Percentiles rank a stretch among this genome's conserved stretches.
Evolutionary conservation across 768 basidiomycete species (phyloP).

Genomic region (Boletales sp.): DNA sequence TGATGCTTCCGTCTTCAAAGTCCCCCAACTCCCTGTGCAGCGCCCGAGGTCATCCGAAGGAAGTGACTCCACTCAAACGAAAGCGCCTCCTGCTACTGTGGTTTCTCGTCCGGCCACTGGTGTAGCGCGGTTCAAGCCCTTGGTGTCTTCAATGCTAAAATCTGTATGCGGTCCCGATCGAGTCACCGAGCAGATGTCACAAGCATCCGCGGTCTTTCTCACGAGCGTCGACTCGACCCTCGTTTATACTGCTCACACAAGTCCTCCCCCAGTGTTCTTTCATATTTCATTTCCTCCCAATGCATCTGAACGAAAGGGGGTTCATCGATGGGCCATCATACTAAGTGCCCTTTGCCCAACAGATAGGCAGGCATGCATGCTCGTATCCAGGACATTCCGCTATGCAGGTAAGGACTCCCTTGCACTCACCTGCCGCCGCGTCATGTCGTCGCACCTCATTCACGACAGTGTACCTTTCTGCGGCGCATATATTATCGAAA

Average conservation of each 20-base stretch:
- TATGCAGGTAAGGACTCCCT: slow-evolving; percentile 48
- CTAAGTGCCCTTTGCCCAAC: slow-evolving; percentile 44
- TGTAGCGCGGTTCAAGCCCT: slow-evolving; percentile 16
- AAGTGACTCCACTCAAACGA: neutral
- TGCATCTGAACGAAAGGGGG: slow-evolving; percentile 53
- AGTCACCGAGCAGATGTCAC: neutral
- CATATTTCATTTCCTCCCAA: slow-evolving; percentile 56
- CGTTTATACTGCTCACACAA: neutral
- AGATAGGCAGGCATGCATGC: slow-evolving; percentile 44
- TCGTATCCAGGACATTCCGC: slow-evolving; percentile 58
- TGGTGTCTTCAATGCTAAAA: slow-evolving; percentile 1
- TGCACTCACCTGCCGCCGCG: slow-evolving; percentile 1
- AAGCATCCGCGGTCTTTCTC: neutral
- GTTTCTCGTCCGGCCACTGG: neutral
- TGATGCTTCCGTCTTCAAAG: slow-evolving; percentile 4
- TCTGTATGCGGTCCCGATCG: neutral
- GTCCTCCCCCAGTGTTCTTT: slow-evolving; percentile 26
- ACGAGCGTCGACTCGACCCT: neutral
- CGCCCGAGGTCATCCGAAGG: neutral
- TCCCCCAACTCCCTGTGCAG: slow-evolving; percentile 5
- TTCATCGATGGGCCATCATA: slow-evolving; percentile 49
- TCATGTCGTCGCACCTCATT: neutral
- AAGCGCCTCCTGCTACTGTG: neutral
- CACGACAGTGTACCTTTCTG: slow-evolving; percentile 59
- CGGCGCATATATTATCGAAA: slow-evolving; percentile 42